Evolutionary conservation across 2,329 filamentous ascomycete species (phyloP), one percentile per base, ranked within the genome.

Genomic region (Sporothrix pallida): DNA sequence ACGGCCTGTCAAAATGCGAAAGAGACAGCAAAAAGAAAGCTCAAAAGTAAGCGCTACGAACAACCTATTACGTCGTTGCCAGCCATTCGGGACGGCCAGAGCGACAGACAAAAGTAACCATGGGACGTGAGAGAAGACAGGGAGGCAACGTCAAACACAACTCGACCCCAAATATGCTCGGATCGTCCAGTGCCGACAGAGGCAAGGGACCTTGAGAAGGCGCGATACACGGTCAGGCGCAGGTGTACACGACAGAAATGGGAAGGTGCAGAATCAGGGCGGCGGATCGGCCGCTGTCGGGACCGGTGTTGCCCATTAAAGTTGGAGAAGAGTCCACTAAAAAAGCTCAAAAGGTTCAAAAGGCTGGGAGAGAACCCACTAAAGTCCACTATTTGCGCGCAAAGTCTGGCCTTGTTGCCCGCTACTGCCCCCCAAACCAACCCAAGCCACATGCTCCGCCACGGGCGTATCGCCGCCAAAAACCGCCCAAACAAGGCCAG

Each of bases 361-460:
- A 52, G n/a, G 4, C n/a, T 52, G 15, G 48, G 15, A 5, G 13
- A n/a, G 10, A 52, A 17, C 48, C 48, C 48, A 52, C 48, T 52
- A 52, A 52, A 52, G 2, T 23, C 52, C 20, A 23, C 52, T 56
- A 26, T 56, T 26, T 10, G 31, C 1, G 31, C 31, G 2, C 31
- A 37, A 37, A 37, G 31, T 37, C 31, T 37, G 31, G 31, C 31
- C 31, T 37, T 37, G 3, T 37, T 15, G 54, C 31, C 31, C 58
- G 37, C 58, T 4, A 42, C n/a, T 15, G 58, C 31, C 31, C 20
- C 13, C 58, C 58, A 62, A 23, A 46, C 56, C 56, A 67, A 67
- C 42, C 60, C 62, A 67, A 48, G 62, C 62, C 42, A 26, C 42
- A 6, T 48, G 62, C 62, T 67, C 62, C 62, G 62, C 62, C 62